Evolutionary conservation across 2,329 filamentous ascomycete species (phyloP).

Genomic region (Salinomyces thailandicus): DNA sequence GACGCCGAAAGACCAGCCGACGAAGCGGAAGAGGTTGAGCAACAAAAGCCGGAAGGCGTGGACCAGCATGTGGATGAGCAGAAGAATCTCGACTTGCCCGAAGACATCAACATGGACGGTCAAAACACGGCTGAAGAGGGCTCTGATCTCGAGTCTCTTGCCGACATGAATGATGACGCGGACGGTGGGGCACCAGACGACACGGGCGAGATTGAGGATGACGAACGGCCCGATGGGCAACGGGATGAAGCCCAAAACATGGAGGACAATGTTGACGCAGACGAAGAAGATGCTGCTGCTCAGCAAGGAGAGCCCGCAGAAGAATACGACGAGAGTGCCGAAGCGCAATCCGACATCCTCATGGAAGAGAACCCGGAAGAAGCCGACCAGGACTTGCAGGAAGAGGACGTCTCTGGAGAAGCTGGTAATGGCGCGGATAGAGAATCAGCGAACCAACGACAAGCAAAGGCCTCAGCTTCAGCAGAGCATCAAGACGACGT

Average conservation of each 20-base stretch:
- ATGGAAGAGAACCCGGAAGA: conserved; percentile 27
- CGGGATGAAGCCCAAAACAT: background rate
- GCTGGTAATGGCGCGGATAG: conserved; percentile 18
- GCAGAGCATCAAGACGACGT: conserved; percentile 31
- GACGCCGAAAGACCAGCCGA: conserved; percentile 23
- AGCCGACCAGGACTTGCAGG: conserved; percentile 30
- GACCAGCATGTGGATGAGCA: conserved; percentile 73
- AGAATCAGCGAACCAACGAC: conserved; percentile 27
- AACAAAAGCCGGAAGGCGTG: conserved; percentile 55
- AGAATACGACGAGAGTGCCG: conserved; percentile 32
- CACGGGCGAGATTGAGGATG: background rate
- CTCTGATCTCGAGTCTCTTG: conserved; percentile 1
- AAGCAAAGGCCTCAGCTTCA: conserved; percentile 38
- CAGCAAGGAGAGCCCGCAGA: conserved; percentile 23
- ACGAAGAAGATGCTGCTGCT: conserved; percentile 22
- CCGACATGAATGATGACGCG: conserved; percentile 30
- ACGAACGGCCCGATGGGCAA: conserved; percentile 36
- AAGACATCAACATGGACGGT: conserved; percentile 73
- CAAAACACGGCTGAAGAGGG: conserved; percentile 2
- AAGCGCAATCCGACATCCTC: conserved; percentile 26
- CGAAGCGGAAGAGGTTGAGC: conserved; percentile 52
- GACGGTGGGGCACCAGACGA: conserved; percentile 33
- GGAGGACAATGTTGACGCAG: conserved; percentile 16
- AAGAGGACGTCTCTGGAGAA: conserved; percentile 36
- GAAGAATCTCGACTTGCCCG: conserved; percentile 71